phyloP scores from a whole-genome alignment of 768 basidiomycete species.

The Brasilioporus rufonigricans region DNA sequence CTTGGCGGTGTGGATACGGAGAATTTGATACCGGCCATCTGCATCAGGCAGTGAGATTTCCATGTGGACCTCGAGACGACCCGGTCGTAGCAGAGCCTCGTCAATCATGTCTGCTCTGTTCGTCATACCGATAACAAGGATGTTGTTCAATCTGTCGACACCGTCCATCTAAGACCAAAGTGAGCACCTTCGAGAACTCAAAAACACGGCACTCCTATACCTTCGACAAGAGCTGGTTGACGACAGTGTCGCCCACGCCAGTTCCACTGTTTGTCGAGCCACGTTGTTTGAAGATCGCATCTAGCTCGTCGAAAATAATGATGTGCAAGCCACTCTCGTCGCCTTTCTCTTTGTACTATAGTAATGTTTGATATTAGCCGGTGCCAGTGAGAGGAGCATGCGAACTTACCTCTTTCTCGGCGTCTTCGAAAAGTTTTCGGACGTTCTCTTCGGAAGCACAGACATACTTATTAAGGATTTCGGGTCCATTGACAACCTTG shows the following conservation, averaged over 20 bases:
- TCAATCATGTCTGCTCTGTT: slow-evolving; percentile 99
- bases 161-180: slow-evolving; percentile 81
- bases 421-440: slow-evolving; percentile 95
- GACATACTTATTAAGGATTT: slow-evolving; percentile 95
- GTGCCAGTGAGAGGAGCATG: background rate
- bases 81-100: slow-evolving; percentile 94
- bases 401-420: slow-evolving; percentile 82
- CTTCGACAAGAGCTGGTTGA: slow-evolving; percentile 98
- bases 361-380: slow-evolving; percentile 1
- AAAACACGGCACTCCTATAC: slow-evolving; percentile 35
- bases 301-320: slow-evolving; percentile 98
- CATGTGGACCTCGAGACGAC: slow-evolving; percentile 99
- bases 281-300: slow-evolving; percentile 98
- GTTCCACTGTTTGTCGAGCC: slow-evolving; percentile 89
- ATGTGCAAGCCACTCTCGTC: slow-evolving; percentile 98
- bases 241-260: slow-evolving; percentile 97
- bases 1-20: slow-evolving; percentile 91
- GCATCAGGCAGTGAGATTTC: slow-evolving; percentile 98
- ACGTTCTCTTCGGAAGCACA: slow-evolving; percentile 98
- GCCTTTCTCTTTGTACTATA: slow-evolving; percentile 92
- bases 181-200: slow-evolving; percentile 9
- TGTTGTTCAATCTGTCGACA: slow-evolving; percentile 98
- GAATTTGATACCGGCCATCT: slow-evolving; percentile 86
- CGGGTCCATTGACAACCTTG: slow-evolving; percentile 97
- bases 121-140: slow-evolving; percentile 99